Percentiles rank a stretch among this genome's conserved stretches.
Evolutionary conservation across 2,329 filamentous ascomycete genomes (phyloP).

Genomic region (Exophiala viscosa): DNA sequence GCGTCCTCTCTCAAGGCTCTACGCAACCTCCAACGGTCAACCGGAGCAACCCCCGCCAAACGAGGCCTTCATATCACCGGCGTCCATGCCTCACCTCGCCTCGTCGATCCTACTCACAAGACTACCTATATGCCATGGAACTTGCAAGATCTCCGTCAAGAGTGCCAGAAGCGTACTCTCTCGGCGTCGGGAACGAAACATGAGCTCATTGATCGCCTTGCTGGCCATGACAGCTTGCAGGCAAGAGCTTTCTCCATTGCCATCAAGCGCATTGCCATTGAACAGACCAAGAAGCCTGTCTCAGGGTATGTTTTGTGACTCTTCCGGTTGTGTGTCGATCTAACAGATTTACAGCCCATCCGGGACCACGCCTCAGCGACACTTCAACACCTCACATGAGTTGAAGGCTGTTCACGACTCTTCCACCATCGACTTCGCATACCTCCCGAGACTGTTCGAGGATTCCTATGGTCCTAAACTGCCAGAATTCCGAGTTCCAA

Average conservation of each 20-base stretch:
- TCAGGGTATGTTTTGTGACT: constrained; percentile 34
- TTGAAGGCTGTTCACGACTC: constrained; percentile 55
- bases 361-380: constrained; percentile 38
- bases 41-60: constrained; percentile 35
- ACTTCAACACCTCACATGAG: constrained; percentile 60
- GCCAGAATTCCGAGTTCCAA: constrained; percentile 46
- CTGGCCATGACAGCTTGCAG: constrained; percentile 51
- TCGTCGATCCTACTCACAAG: constrained; percentile 49
- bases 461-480: constrained; percentile 32
- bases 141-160: constrained; percentile 48
- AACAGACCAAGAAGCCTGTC: constrained; percentile 35
- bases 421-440: constrained; percentile 62
- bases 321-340: background rate
- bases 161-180: constrained; percentile 50
- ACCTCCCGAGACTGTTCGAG: constrained; percentile 52
- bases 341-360: constrained; percentile 20
- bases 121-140: constrained; percentile 51
- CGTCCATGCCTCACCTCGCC: constrained; percentile 52
- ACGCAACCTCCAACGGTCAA: constrained; percentile 37
- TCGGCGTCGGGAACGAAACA: constrained; percentile 46
- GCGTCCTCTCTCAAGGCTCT: constrained; percentile 45
- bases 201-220: constrained; percentile 52
- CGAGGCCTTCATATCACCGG: constrained; percentile 60
- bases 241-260: constrained; percentile 55
- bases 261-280: constrained; percentile 44